Conservation (phyloP, 1,284 basidiomycete species). For the Somion occarium region DNA sequence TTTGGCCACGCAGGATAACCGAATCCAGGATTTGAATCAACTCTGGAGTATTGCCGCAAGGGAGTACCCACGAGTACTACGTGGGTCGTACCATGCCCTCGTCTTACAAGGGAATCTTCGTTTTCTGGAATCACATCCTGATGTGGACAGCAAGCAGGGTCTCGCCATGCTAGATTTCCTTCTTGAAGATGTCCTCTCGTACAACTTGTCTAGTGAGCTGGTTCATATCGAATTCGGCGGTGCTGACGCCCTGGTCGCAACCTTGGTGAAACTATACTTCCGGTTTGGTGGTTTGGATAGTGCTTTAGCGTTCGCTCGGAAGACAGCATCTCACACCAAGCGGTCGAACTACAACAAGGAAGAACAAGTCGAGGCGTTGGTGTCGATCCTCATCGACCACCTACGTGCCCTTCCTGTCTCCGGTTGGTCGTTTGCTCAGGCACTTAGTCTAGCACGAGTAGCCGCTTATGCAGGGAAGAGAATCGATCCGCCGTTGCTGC, state of each 20-base stretch:
- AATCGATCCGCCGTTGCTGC: not conserved
- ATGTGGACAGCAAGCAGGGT: not conserved
- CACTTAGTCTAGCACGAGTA: not conserved
- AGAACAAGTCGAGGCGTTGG: not conserved
- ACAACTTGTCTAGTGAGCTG: not conserved
- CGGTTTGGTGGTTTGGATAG: not conserved
- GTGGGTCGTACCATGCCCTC: not conserved
- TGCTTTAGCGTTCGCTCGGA: not conserved
- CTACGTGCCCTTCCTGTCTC: not conserved
- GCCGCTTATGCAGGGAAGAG: not conserved
- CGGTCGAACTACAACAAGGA: not conserved
- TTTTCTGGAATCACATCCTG: slow-evolving; percentile 1
- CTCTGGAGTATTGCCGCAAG: not conserved
- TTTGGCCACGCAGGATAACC: slow-evolving; percentile 38
- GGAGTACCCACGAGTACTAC: not conserved
- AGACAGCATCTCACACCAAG: not conserved
- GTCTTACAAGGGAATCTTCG: not conserved
- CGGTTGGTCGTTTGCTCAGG: not conserved
- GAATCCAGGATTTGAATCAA: slow-evolving; percentile 35
- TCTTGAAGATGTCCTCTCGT: not conserved
- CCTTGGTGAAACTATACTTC: not conserved
- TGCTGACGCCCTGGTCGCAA: not conserved
- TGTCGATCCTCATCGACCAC: not conserved
- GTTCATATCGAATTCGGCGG: not conserved
- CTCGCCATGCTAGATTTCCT: not conserved